These are phyloP conservation scores for Apiospora rasikravindrae DNA, from an alignment of 2,329 filamentous ascomycete genomes.

Conservation along the genomic window DNA sequence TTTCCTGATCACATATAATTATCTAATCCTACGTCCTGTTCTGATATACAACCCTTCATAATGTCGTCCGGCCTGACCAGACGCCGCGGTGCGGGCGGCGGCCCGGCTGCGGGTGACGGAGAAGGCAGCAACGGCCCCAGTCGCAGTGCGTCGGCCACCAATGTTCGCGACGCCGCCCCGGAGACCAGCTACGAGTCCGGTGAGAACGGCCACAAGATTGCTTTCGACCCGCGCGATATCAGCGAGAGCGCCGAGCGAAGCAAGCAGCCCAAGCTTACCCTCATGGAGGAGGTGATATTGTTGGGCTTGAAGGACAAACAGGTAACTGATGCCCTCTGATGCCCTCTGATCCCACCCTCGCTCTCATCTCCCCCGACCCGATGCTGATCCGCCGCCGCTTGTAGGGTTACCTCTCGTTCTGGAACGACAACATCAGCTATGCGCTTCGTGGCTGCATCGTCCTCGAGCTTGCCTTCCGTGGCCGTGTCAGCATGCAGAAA, in stretches of 20 bases:
- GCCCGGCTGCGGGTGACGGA: conserved; percentile 44
- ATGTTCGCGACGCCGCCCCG: conserved; percentile 59
- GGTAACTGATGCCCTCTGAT: conserved; percentile 57
- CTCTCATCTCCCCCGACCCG: not conserved
- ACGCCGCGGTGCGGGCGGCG: conserved; percentile 71
- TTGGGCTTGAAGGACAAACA: conserved; percentile 98
- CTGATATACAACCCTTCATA: conserved; percentile 23
- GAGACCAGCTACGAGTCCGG: conserved; percentile 88
- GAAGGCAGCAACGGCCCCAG: conserved; percentile 29
- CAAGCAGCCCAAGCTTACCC: conserved; percentile 96
- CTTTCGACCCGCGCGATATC: conserved; percentile 95
- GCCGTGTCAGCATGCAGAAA: conserved; percentile 98
- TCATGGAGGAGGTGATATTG: conserved; percentile 98
- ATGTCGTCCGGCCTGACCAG: conserved; percentile 64
- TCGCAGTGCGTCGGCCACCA: conserved; percentile 54
- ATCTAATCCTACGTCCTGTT: conserved; percentile 1
- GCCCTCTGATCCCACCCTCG: not conserved
- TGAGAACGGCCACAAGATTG: conserved; percentile 98
- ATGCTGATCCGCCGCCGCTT: conserved; percentile 25
- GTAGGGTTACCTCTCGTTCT: conserved; percentile 97
- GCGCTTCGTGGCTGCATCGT: conserved; percentile 97
- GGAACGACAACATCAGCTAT: conserved; percentile 99
- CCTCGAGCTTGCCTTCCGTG: conserved; percentile 93
- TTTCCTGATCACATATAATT: not conserved
- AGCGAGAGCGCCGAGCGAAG: conserved; percentile 94